Base-by-base conservation (phyloP, 495 filamentous ascomycete species). In the Oidiodendron maius region DNA sequence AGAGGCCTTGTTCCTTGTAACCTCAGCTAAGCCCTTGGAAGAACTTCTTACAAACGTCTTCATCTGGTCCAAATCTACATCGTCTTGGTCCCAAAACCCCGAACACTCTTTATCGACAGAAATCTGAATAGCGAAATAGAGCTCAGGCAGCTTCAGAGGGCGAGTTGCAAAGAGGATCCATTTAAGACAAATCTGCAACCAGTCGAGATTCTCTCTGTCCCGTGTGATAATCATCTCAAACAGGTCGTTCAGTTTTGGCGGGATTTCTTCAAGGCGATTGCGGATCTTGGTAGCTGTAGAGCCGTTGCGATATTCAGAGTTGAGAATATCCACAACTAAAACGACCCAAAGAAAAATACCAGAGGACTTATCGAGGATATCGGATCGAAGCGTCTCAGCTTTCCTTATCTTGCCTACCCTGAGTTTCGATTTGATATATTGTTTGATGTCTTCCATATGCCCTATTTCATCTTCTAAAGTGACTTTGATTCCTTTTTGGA, bases 301-400 rank as follows among this genome's bases (percentile, higher is more conserved):
- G 38, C 59, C 62, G 2, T 60, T 44, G 15, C 38, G 47, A 49
- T 61, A 60, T 52, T 70, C 66, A 24, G 52, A 60, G 46, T 67
- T 69, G 3, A 73, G 59, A 37, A 70, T 68, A 22, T 66, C 51
- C 11, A 71, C 55, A 50, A 66, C 61, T 9, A 69, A 60, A 13
- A 52, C 54, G 3, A 61, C 64, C 66, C 67, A 70, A 16, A 64
- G 48, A 37, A 70, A 70, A 40, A 68, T 59, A 20, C 66, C 57
- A 3, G 44, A 52, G 30, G 66, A 64, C 39, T 51, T 56, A 41
- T 55, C 34, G 16, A 49, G 57, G 43, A 70, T 66, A 25, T 60
- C 50, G 23, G 43, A 20, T 21, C 48, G 26, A 40, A 56, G 46
- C 35, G 34, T 10, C 12, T 60, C 47, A 18, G 5, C 61, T 50